Evolutionary conservation across 371 early-diverging fungal species (phyloP), one percentile per base, ranked within the genome.

Genomic region (Mucor velutinosus): DNA sequence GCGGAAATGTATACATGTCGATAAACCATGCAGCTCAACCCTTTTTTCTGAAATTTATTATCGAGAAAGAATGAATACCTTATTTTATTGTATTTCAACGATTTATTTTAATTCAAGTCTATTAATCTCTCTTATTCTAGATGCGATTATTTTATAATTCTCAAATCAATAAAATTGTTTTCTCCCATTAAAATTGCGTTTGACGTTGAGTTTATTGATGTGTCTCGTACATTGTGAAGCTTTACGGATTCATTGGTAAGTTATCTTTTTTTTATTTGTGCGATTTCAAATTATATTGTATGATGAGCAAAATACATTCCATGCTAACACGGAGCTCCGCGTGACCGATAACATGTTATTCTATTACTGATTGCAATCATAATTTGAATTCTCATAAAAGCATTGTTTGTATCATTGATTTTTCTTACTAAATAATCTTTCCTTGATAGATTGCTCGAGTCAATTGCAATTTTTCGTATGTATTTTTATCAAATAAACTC

Each of bases 1-100:
- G 70, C 79, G 74, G 74, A 76, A 75, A 64, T 37, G 65, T 53
- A 58, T 69, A 67, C 51, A 70, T 79, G 79, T 74, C 79, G 79
- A 78, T 66, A 78, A 67, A 70, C 59, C 73, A 70, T 69, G 67
- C 75, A 75, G 69, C 69, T 69, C 67, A 41, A 66, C 66, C 72
- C 74, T 65, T 71, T 74, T 63, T 53, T 65, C 71, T 71, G 73
- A 75, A 32, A 70, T 51, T 23, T 51, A 51, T 51, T 25, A 51
- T 12, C 25, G 21, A 19, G 60, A 30, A 37, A 64, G 6, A 65
- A 49, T 14, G 49, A 58, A 45, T 33, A 10, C n/a, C 51, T 12
- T 51, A 12, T 43, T 33, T 35, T 8, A 60, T 60, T 41, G 17
- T 10, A 35, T 43, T 60, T 1, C 15, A 49, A 32, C 10, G 6